Conservation (phyloP, 2,329 filamentous ascomycete species). For the Clarireedia monteithiana region DNA sequence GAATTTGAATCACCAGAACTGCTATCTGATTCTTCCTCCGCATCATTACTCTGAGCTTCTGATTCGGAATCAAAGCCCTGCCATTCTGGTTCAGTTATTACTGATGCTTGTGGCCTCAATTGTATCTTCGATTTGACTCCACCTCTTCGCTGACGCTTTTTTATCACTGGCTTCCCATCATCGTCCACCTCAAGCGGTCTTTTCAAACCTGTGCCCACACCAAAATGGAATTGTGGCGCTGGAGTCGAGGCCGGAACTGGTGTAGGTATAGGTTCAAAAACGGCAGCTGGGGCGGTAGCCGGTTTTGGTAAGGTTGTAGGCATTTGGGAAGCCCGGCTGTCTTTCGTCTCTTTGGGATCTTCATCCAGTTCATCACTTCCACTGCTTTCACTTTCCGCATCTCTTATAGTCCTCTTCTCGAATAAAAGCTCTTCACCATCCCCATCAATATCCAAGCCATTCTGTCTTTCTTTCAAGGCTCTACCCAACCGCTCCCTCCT, state of each 20-base stretch:
- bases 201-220: slow-evolving; percentile 73
- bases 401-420: slow-evolving; percentile 30
- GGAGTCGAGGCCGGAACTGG: not conserved
- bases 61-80: slow-evolving; percentile 50
- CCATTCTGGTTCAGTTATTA: slow-evolving; percentile 46
- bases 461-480: slow-evolving; percentile 45
- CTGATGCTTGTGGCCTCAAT: slow-evolving; percentile 36
- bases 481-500: slow-evolving; percentile 62
- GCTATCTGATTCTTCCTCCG: slow-evolving; percentile 28
- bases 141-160: slow-evolving; percentile 70
- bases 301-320: not conserved
- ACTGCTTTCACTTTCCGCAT: slow-evolving; percentile 28
- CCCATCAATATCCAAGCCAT: slow-evolving; percentile 17
- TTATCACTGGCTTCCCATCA: slow-evolving; percentile 68
- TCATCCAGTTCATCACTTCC: slow-evolving; percentile 17
- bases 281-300: not conserved
- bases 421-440: slow-evolving; percentile 46
- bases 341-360: not conserved
- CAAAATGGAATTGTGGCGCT: slow-evolving; percentile 8
- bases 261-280: slow-evolving; percentile 12
- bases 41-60: slow-evolving; percentile 30
- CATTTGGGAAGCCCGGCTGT: not conserved
- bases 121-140: slow-evolving; percentile 49
- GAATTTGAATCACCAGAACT: slow-evolving; percentile 22
- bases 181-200: slow-evolving; percentile 75